phyloP scores from a whole-genome alignment of 129 eudicot genomes.

The Flaveria bidentis region DNA sequence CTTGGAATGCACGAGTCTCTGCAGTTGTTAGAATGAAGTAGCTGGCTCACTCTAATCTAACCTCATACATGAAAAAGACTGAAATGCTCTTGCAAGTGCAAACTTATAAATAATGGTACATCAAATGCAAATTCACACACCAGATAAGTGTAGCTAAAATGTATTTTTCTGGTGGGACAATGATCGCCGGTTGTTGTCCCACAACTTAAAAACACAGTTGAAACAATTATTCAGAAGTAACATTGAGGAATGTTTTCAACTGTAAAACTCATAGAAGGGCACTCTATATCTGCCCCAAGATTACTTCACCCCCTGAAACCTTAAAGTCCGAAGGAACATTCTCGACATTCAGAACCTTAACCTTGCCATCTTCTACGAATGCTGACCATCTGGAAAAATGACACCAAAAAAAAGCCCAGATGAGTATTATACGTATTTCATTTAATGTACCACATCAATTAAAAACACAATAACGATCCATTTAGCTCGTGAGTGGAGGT shows the following conservation, averaged over 20 bases:
- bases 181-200: background rate
- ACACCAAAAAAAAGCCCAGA: background rate
- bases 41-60: no score
- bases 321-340: slow-evolving; percentile 85
- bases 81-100: no score
- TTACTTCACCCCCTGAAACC: slow-evolving; percentile 89
- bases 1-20: no score
- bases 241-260: background rate
- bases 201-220: slow-evolving; percentile 20
- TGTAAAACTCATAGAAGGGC: background rate
- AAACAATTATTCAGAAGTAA: slow-evolving; percentile 21
- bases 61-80: no score
- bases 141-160: background rate
- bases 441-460: background rate
- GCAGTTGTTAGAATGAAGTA: no score
- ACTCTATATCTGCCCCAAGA: slow-evolving; percentile 65
- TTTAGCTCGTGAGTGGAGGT: background rate
- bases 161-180: slow-evolving; percentile 4
- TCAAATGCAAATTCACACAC: background rate
- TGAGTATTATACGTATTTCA: background rate
- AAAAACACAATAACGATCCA: background rate
- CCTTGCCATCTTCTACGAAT: slow-evolving; percentile 82
- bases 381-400: slow-evolving; percentile 83
- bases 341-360: slow-evolving; percentile 86
- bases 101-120: background rate